Base-by-base conservation (phyloP, 352 stramenopile genomes). In the Phytophthora podocarpi region DNA sequence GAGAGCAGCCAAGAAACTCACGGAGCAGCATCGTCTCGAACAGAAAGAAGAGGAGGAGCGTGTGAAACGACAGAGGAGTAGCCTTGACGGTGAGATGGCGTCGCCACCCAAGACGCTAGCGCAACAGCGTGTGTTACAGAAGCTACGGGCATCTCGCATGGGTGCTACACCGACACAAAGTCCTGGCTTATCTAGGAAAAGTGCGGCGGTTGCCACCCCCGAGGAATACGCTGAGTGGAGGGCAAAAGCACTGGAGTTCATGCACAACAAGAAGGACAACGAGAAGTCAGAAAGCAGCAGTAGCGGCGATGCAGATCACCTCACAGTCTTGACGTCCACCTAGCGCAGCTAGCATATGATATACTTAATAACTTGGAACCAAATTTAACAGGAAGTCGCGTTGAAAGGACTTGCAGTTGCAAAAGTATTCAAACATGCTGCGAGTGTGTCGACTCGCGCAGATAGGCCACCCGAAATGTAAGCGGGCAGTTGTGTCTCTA, bases 201-300 rank as follows among this genome's bases (percentile, higher is more conserved):
- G 10, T 27, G 20, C 30, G 18, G 27, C 7, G 10, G 58, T 42
- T 46, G 67, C 67, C 5, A 70, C 67, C 1, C 42, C 57, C 15
- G 67, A 63, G 28, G 67, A 76, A 34, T 76, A 76, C 28, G 67
- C 67, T 4, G 57, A 70, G 12, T 76, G 67, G 67, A 70, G 67
- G 34, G 48, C 58, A 36, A 59, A 41, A 6, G 63, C 67, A 24
- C 47, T 76, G 11, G 53, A 48, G 9, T 76, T 73, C 28, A 76
- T 76, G 64, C 47, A 53, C 31, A 64, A 58, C 27, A 74, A 71
- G 32, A 64, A 64, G 39, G 16, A 71, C 40, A 24, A 60, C 7
- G 48, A 67, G 37, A 52, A 36, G n/a, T 12, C 10, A 39, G 31
- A 28, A 39, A 46, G 31, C 30, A 36, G 24, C 13, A 21, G 23